These are phyloP conservation scores for Sporothrix mexicana DNA, from an alignment of 2,329 filamentous ascomycete genomes.

Conservation along the genomic window DNA sequence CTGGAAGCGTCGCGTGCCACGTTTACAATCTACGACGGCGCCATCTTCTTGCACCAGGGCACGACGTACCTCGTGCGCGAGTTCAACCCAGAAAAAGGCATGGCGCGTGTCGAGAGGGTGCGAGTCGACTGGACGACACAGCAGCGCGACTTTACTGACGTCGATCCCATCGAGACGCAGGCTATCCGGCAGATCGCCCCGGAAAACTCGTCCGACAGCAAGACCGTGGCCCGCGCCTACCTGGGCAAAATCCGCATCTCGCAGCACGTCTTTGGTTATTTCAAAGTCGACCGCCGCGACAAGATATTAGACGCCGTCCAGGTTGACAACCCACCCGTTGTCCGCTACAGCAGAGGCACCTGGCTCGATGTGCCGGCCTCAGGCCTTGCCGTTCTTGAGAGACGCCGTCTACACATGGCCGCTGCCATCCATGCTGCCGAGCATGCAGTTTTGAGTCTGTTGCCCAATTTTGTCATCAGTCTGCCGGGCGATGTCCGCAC, in stretches of 20 bases:
- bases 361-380: constrained; percentile 89
- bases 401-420: constrained; percentile 76
- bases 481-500: constrained; percentile 92
- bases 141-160: constrained; percentile 91
- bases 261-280: constrained; percentile 92
- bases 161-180: constrained; percentile 92
- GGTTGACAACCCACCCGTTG: constrained; percentile 90
- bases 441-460: constrained; percentile 83
- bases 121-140: constrained; percentile 94
- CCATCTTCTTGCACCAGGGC: constrained; percentile 97
- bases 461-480: constrained; percentile 89
- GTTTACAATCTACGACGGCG: constrained; percentile 95
- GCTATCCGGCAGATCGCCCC: constrained; percentile 68
- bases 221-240: constrained; percentile 70
- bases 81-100: constrained; percentile 77
- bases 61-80: constrained; percentile 89
- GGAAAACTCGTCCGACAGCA: neutral
- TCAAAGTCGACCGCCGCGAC: constrained; percentile 88
- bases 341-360: constrained; percentile 84
- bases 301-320: constrained; percentile 89
- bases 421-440: constrained; percentile 94
- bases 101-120: constrained; percentile 87
- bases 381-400: constrained; percentile 79
- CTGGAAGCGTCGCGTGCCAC: constrained; percentile 94
- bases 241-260: constrained; percentile 86